A percentile compares a stretch with the other conserved stretches of the same genome.
phyloP scores from a whole-genome alignment of 2,329 filamentous ascomycete genomes.

The Epichloe sylvatica region DNA sequence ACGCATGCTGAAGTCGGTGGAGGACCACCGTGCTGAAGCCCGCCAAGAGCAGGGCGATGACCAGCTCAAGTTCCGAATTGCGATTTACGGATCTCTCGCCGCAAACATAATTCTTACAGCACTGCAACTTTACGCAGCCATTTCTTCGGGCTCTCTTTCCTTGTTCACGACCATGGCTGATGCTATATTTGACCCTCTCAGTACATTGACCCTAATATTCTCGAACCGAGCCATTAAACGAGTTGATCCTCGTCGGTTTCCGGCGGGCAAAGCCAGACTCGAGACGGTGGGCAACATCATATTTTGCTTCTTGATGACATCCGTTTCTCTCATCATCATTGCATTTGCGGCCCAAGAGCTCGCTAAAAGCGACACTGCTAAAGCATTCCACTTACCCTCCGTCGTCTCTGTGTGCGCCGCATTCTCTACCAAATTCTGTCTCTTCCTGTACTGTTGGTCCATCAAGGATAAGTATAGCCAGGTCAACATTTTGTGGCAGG shows the following conservation, averaged over 20 bases:
- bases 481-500: conserved; percentile 85
- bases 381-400: conserved; percentile 64
- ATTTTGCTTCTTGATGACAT: conserved; percentile 92
- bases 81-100: conserved; percentile 52
- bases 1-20: conserved; percentile 78
- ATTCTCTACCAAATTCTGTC: conserved; percentile 65
- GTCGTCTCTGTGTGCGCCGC: conserved; percentile 75
- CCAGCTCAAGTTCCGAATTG: conserved; percentile 59
- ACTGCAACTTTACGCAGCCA: conserved; percentile 79
- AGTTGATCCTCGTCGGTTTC: conserved; percentile 76
- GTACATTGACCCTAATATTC: conserved; percentile 75
- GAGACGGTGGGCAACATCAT: conserved; percentile 93
- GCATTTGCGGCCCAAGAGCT: conserved; percentile 71
- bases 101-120: conserved; percentile 69
- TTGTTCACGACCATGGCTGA: conserved; percentile 98
- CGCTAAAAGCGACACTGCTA: conserved; percentile 37
- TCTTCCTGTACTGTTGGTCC: conserved; percentile 89
- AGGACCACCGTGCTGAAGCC: conserved; percentile 75
- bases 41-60: conserved; percentile 69
- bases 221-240: conserved; percentile 77
- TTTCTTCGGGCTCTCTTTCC: conserved; percentile 77
- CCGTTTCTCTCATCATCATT: conserved; percentile 84
- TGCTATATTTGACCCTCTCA: conserved; percentile 81
- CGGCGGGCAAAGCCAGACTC: conserved; percentile 82
- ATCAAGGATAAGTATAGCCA: conserved; percentile 84